Evolutionary conservation across 2,329 filamentous ascomycete species (phyloP), one percentile per base, ranked within the genome.

Genomic region (Teratosphaeria viscida): DNA sequence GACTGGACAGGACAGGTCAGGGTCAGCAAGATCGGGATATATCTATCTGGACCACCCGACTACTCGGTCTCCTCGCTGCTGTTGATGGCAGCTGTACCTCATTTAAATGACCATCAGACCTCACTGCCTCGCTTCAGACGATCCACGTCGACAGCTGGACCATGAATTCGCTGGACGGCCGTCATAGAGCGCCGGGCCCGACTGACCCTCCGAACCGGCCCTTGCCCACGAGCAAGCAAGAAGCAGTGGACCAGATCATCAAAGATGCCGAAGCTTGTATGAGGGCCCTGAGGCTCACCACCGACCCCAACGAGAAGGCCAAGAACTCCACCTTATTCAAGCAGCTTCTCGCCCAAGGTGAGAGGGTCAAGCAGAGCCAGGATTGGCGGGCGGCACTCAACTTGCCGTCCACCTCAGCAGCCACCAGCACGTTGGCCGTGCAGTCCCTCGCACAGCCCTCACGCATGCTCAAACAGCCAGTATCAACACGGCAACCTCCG

Each of bases 251-350:
- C 57, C 82, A 89, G 71, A 86, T 90, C 56, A 90, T 96, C 69
- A 78, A 81, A 64, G 89, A 88, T 4, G 88, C 86, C 26, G 90
- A 96, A 71, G 77, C 88, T 56, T 92, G 94, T 66, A 89, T 96
- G 85, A 83, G 84, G 68, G 89, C 89, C 2, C 77, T 89, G 57
- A 79, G 78, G 61, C 77, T 88, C 61, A 81, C 86, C 5, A 73
- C 78, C n/a, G 79, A 76, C 57, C 75, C 82, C n/a, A 72, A 75
- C 3, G 87, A 95, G 59, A 89, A 84, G 65, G 76, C 78, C 52
- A 81, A 82, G 75, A 95, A 56, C 83, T 85, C 64, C 74, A 78
- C 55, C 88, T 87, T 75, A 89, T 86, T 73, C 81, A 85, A 66
- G 35, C 81, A 85, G 56, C 77, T 95, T 56, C 81, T 96, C 62